Evolutionary conservation across 768 basidiomycete genomes (phyloP), one percentile per base, ranked within the genome.

Genomic region (Leccinum disarticulatum): DNA sequence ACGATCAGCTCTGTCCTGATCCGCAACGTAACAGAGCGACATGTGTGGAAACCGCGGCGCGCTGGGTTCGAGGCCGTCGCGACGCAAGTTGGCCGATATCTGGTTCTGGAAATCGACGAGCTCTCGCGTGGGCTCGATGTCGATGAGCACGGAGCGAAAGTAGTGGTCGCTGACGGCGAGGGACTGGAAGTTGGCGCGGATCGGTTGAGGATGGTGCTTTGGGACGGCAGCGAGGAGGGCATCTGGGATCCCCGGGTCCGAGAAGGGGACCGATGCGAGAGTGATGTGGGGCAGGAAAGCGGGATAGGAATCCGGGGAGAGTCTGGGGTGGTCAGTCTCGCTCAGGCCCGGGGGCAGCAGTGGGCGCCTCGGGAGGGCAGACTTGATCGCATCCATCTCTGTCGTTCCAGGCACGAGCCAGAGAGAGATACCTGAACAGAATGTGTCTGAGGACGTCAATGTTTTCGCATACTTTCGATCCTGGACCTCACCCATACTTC

Each of bases 221-320:
- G 81, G 77, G 17, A 86, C 62, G 6, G 81, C 73, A 1, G 73
- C 65, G 4, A 79, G 72, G 30, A 85, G 74, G 14, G 70, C 61
- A 7, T 58, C 48, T 0, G 33, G 25, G 41, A 49, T 50, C 15
- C 47, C 38, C 3, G 63, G 33, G 33, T 55, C 57, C 1, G 54
- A 54, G 41, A 50, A 54, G 73, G 82, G 62, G 74, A 77, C 48
- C 71, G 79, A 59, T 71, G 82, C 65, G 48, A 93, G 82, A 1
- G 91, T 92, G 66, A 91, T 80, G 71, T 93, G 90, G 6, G 89
- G 88, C 38, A 80, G 68, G 70, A 91, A 85, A 25, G 64, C 58
- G 1, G 88, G 87, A 67, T 86, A 91, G 0, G 85, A 83, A 10
- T 71, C 74, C 5, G 70, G 68, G 5, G 68, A 71, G 62, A 64